These are phyloP conservation scores for Rhodamnia argentea DNA, from an alignment of 345 rosid species.

Conservation along the genomic window DNA sequence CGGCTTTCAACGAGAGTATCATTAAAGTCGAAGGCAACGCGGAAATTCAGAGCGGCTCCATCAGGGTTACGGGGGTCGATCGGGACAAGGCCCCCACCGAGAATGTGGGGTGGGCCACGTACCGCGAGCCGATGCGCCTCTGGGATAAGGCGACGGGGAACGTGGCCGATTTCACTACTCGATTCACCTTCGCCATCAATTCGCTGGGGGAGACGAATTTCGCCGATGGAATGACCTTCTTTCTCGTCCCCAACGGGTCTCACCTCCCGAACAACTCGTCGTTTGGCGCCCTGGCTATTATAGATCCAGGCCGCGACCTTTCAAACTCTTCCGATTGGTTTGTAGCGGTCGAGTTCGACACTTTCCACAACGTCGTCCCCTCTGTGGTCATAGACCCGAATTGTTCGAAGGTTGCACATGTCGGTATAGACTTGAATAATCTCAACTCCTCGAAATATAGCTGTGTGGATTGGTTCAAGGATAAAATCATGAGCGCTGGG, in stretches of 20 bases:
- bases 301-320: neutral
- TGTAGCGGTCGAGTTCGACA: constrained; percentile 13
- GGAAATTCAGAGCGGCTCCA: too few relatives aligned
- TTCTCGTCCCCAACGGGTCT: neutral
- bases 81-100: accelerated
- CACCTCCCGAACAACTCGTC: neutral
- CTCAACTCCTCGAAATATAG: neutral
- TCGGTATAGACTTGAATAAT: constrained; percentile 1
- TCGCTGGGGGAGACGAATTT: accelerated
- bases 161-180: constrained; percentile 6
- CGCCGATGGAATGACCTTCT: constrained; percentile 11
- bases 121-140: neutral
- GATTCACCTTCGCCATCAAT: constrained; percentile 5
- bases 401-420: neutral
- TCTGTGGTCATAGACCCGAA: neutral
- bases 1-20: too few relatives aligned
- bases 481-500: neutral
- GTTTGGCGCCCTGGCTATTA: neutral
- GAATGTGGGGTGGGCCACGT: neutral
- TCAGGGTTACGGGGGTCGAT: neutral
- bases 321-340: neutral
- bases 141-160: neutral
- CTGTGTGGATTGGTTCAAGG: neutral
- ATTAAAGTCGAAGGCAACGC: too few relatives aligned
- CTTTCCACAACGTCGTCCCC: neutral